Base-by-base conservation (phyloP, 2,329 filamentous ascomycete genomes). In the Cadophora luteo-olivacea region DNA sequence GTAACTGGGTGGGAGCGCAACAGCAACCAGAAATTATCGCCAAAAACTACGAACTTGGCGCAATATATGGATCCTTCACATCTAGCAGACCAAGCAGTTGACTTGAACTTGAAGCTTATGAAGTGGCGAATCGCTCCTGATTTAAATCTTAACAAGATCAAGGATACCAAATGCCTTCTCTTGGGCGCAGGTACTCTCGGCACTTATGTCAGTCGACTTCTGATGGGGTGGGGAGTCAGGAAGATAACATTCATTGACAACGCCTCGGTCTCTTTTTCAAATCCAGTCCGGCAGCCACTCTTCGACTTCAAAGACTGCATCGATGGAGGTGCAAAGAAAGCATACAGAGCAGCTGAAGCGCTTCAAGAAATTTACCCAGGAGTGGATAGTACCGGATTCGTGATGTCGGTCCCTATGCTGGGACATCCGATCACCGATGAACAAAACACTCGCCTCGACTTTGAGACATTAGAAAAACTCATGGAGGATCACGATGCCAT, bases 171-270 rank as follows among this genome's bases (percentile, higher is more conserved):
- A 77, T 99, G 96, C 77, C 86, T 99, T 19, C 83, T 99, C 2
- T 87, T 99, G 1, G 96, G 96, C 4, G 94, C 96, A 0, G 96
- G 96, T 16, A 99, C 96, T 0, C 84, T 99, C 1, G 96, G 96
- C 9, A 94, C 93, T 69, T 98, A 98, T 77, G 94, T 99, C 24
- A 93, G 94, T 12, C 87, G 96, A 64, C 97, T 94, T 69, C 81
- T 99, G 51, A 90, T 98, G 85, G 96, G 93, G 1, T 99, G 96
- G 96, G 96, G 96, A 14, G 94, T 98, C 12, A 88, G 92, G 29
- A 96, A 97, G 78, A 95, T 99, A 73, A 97, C 94, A 0, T 97
- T 99, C 78, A 89, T 99, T 70, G 96, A 99, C 81, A 97, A 97
- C 75, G 96, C 92, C 12, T 88, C 86, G 4, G 95, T 99, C 41